A percentile compares a stretch with the other conserved stretches of the same genome.
Evolutionary conservation across 2,329 filamentous ascomycete genomes (phyloP).

Genomic region (Monosporascus sp.): DNA sequence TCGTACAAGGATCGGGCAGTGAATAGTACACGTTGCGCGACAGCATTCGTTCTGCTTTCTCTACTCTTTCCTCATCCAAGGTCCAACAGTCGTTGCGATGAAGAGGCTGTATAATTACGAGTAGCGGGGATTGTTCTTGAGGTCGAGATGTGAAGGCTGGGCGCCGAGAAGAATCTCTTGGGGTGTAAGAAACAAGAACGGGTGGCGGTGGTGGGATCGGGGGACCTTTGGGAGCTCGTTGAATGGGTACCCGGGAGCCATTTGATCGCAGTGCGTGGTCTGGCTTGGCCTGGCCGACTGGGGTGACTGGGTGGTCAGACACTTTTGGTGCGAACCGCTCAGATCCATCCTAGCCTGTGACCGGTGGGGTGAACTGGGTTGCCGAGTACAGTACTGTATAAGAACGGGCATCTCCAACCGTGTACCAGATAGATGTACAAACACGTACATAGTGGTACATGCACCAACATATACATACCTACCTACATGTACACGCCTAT

Average conservation of each 20-base stretch:
- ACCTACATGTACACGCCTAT: too few relatives aligned
- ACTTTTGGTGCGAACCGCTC: not conserved
- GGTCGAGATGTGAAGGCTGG: constrained; percentile 30
- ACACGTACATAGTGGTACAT: not conserved
- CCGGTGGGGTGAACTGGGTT: not conserved
- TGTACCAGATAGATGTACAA: not conserved
- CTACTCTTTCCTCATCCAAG: not conserved
- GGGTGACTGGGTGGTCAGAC: not conserved
- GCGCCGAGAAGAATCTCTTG: constrained; percentile 33
- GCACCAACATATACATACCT: too few relatives aligned
- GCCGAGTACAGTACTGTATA: too few relatives aligned
- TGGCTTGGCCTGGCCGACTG: too few relatives aligned
- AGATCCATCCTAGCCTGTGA: not conserved
- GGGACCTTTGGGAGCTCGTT: not conserved
- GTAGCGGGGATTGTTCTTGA: constrained; percentile 9
- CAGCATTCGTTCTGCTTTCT: not conserved
- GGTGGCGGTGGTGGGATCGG: constrained; percentile 1
- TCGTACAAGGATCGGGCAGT: too few relatives aligned
- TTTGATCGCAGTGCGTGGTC: not conserved
- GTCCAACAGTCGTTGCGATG: constrained; percentile 4
- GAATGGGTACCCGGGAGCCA: constrained; percentile 1
- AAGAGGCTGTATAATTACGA: constrained; percentile 3
- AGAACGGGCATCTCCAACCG: not conserved
- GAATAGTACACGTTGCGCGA: too few relatives aligned
- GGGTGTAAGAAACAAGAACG: constrained; percentile 15